A percentile compares a stretch with the other conserved stretches of the same genome.
Conservation (phyloP, 306 rosid genomes). For the Lathyrus sativus region DNA sequence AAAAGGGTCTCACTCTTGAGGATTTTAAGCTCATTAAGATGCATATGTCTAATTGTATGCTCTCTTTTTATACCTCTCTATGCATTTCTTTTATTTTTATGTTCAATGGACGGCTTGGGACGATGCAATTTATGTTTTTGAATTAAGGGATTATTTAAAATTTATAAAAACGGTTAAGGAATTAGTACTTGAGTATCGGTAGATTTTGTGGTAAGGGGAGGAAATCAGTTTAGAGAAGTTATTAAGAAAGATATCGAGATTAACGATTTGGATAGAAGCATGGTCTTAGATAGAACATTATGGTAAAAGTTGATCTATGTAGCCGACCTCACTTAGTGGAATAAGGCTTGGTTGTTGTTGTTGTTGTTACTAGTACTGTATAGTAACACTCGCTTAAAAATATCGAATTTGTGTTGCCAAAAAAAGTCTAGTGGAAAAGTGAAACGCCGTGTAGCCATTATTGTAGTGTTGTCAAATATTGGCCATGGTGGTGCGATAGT, state of each 20-base stretch:
- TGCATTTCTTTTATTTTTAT: neutral
- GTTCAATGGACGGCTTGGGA: neutral
- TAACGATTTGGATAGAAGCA: too few relatives aligned
- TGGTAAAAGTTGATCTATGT: too few relatives aligned
- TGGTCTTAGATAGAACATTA: too few relatives aligned
- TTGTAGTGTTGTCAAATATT: neutral
- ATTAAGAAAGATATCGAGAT: too few relatives aligned
- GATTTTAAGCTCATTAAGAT: slow-evolving; percentile 93
- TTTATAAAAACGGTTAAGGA: neutral
- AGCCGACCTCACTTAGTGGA: too few relatives aligned
- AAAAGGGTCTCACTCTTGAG: slow-evolving; percentile 79
- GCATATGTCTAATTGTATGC: slow-evolving; percentile 81
- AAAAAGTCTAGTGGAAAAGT: neutral
- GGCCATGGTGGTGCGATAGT: neutral
- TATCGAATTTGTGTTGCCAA: neutral
- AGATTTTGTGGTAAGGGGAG: too few relatives aligned
- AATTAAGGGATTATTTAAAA: neutral
- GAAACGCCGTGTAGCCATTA: neutral
- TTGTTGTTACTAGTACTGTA: neutral
- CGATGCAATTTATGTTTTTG: neutral
- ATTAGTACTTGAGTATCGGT: neutral
- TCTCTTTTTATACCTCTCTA: slow-evolving; percentile 14
- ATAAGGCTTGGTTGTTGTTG: too few relatives aligned
- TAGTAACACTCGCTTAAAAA: neutral
- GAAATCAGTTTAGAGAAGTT: too few relatives aligned